These are phyloP conservation scores for Xylaria sp. DNA, from an alignment of 2,329 filamentous ascomycete species.

Conservation along the genomic window DNA sequence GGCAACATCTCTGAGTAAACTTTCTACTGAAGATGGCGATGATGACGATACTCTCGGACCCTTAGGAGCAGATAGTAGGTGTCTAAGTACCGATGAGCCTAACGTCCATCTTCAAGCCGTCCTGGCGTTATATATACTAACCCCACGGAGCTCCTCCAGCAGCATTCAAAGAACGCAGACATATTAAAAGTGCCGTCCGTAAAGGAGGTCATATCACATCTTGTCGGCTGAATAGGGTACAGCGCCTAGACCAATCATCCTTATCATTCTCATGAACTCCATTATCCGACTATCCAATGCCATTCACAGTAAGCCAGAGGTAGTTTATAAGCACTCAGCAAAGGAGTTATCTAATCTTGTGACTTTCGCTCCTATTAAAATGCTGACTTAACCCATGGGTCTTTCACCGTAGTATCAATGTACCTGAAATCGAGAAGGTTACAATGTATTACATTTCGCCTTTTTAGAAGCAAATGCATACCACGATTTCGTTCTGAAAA, in stretches of 20 bases:
- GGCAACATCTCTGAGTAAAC: constrained; percentile 5
- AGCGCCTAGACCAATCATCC: constrained; percentile 5
- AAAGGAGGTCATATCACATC: neutral
- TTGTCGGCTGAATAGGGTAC: constrained; percentile 18
- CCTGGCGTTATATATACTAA: neutral
- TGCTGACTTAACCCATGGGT: too few species aligned
- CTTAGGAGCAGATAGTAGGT: neutral
- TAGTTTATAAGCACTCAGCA: too few species aligned
- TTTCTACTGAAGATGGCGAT: neutral
- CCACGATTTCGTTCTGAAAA: too few species aligned
- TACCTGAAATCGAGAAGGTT: too few species aligned
- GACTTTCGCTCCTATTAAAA: too few species aligned
- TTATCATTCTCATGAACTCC: neutral
- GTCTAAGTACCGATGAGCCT: neutral
- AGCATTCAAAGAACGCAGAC: neutral
- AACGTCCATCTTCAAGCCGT: neutral
- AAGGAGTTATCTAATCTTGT: too few species aligned
- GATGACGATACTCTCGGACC: neutral
- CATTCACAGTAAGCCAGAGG: neutral
- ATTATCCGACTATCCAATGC: neutral
- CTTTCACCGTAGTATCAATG: too few species aligned
- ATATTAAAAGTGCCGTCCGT: neutral
- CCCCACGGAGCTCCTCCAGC: neutral
- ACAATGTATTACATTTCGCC: too few species aligned
- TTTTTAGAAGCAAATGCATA: too few species aligned